A percentile compares a stretch with the other conserved stretches of the same genome.
Conservation (phyloP, 306 rosid species). For the barrel medic (Medicago truncatula) region DNA sequence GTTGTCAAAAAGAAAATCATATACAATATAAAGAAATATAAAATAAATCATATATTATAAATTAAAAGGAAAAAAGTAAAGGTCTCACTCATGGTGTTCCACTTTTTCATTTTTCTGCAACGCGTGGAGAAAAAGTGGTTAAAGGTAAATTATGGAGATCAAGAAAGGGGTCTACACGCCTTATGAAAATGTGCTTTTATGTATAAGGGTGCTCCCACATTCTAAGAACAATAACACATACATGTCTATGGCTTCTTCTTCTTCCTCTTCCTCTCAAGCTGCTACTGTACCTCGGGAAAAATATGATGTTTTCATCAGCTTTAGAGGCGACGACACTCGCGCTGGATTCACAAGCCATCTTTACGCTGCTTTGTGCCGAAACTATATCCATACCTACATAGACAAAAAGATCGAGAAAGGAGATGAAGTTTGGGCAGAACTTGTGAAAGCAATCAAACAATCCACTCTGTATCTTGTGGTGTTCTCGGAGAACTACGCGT, state of each 20-base stretch:
- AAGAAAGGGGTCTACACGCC: too few species aligned
- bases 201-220: too few species aligned
- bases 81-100: too few species aligned
- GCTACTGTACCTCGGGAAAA: not conserved
- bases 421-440: not conserved
- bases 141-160: too few species aligned
- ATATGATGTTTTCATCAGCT: constrained; percentile 1
- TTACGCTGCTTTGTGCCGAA: not conserved
- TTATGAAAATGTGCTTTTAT: too few species aligned
- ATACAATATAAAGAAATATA: too few species aligned
- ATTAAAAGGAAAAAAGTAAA: too few species aligned
- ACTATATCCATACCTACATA: not conserved
- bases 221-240: too few species aligned
- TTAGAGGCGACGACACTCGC: not conserved
- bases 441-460: not conserved
- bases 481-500: not conserved
- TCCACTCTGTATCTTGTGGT: not conserved
- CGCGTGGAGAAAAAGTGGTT: too few species aligned
- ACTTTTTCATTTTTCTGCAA: too few species aligned
- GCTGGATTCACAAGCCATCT: not conserved
- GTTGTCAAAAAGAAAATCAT: too few species aligned
- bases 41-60: too few species aligned
- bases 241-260: not conserved
- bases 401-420: not conserved
- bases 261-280: not conserved